Evolutionary conservation across 495 filamentous ascomycete genomes (phyloP), one percentile per base, ranked within the genome.

Genomic region (Aeminium ludgeri): DNA sequence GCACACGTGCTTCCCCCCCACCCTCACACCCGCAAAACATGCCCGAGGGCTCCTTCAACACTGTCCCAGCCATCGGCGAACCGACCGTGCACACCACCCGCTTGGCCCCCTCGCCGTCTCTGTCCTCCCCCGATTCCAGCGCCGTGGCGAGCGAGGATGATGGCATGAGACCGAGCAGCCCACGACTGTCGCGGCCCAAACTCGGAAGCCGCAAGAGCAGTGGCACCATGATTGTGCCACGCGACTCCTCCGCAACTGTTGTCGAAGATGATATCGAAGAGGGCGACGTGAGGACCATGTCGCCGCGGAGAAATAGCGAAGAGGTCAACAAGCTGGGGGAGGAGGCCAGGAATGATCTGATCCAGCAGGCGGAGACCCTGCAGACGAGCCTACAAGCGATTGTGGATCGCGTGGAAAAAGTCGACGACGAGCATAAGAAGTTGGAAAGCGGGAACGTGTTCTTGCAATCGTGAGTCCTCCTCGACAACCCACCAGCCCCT

Each of bases 361-460:
- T 80, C 48, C 73, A 64, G 68, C 86, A 92, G 62, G 86, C 89
- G 36, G 78, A 80, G 58, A 71, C 71, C 36, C 69, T 96, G 36
- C 89, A 97, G 58, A 78, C 82, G 36, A 86, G 82, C 36, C 72
- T 97, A 20, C 65, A 87, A 33, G 84, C 78, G 36, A 73, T 96
- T 13, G 82, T 93, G 43, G 82, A 93, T 57, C 76, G 83, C 28
- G 87, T 96, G 55, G 89, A 96, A 51, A 78, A 76, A n/a, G 86
- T 96, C 38, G 81, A 82, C 59, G 76, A 78, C 42, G 86, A 95
- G 56, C 84, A 95, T 55, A 80, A 94, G 59, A 92, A 92, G 60
- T 69, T 97, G 20, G 86, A 96, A 58, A 82, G 68, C 50, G 80
- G 93, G 53, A 97, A 97, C 67, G 83, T 78, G 53, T 93, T 94